A percentile compares a stretch with the other conserved stretches of the same genome.
Conservation (phyloP, 805 yeast genomes). For the Metschnikowia kofuensis region DNA sequence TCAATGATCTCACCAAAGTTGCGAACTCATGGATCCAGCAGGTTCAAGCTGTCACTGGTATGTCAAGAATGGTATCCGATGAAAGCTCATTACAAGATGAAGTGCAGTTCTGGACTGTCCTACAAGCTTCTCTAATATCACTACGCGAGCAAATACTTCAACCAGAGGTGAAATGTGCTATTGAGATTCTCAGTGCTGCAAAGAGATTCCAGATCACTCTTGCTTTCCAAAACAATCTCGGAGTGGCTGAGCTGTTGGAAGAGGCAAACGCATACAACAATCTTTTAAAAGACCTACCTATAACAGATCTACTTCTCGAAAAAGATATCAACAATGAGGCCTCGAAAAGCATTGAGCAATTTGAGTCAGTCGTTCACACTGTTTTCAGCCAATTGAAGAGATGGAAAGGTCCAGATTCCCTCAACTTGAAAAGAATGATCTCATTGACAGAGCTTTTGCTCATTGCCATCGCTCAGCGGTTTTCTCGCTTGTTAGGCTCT, state of each 20-base stretch:
- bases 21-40: slow-evolving; percentile 75
- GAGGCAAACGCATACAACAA: slow-evolving; percentile 56
- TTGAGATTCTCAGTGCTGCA: slow-evolving; percentile 61
- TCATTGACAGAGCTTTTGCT: slow-evolving; percentile 65
- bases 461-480: slow-evolving; percentile 47
- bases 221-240: slow-evolving; percentile 70
- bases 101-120: slow-evolving; percentile 71
- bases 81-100: slow-evolving; percentile 62
- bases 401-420: slow-evolving; percentile 49
- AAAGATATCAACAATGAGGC: slow-evolving; percentile 13
- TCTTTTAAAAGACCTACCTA: slow-evolving; percentile 67
- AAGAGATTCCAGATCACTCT: slow-evolving; percentile 79
- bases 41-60: slow-evolving; percentile 53
- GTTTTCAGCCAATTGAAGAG: slow-evolving; percentile 65
- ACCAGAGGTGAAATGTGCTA: slow-evolving; percentile 52
- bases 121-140: slow-evolving; percentile 57
- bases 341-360: slow-evolving; percentile 31
- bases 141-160: slow-evolving; percentile 57
- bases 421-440: slow-evolving; percentile 65
- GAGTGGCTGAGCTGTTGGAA: slow-evolving; percentile 52
- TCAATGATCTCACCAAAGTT: slow-evolving; percentile 66
- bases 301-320: slow-evolving; percentile 45
- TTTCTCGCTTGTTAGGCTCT: slow-evolving; percentile 37
- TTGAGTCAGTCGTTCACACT: slow-evolving; percentile 43
- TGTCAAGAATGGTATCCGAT: slow-evolving; percentile 50